Evolutionary conservation across 306 rosid genomes (phyloP), one percentile per base, ranked within the genome.

Genomic region (Castanea crenata): DNA sequence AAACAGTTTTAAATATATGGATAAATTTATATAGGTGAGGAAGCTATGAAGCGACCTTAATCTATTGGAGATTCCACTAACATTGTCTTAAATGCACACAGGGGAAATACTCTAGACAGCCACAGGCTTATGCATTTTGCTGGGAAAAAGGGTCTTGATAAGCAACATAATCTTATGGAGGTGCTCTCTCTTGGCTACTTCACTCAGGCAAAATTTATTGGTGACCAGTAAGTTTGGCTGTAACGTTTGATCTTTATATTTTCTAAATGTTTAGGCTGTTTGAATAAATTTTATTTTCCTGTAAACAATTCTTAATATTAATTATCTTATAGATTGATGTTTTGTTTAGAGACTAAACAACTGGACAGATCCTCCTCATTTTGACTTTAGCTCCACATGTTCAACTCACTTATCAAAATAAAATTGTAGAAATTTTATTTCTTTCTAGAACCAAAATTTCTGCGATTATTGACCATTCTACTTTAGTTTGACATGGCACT

Each of bases 51-150:
- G 21, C 46, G 70, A 78, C 11, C 16, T 32, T 49, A 76, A 20
- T 38, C 70, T 85, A 35, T 64, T 16, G 27, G 75, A 41, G 68
- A 49, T 73, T 74, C 69, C 62, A 46, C 38, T 80, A 27, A 74
- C 77, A 56, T 79, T 54, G 61, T 73, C 74, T 74, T 54, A n/a
- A 80, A 78, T 54, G n/a, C 84, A 35, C 74, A 31, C 97, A 92
- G 99, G 88, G 99, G 99, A 80, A 92, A 86, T 85, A 90, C 97
- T 78, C 61, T 94, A 57, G 97, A 94, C 74, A 92, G 99, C 82
- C 99, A 92, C 85, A 86, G 97, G 87, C 95, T 94, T 81, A 81
- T 94, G 72, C 87, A 90, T 78, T 90, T 86, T 77, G 89, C 97
- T 16, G 86, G 91, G 80, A 87, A 87, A 76, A 95, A 92, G 65